phyloP scores from a whole-genome alignment of 192 early-diverging fungal species.

The Spizellomyces sp. region DNA sequence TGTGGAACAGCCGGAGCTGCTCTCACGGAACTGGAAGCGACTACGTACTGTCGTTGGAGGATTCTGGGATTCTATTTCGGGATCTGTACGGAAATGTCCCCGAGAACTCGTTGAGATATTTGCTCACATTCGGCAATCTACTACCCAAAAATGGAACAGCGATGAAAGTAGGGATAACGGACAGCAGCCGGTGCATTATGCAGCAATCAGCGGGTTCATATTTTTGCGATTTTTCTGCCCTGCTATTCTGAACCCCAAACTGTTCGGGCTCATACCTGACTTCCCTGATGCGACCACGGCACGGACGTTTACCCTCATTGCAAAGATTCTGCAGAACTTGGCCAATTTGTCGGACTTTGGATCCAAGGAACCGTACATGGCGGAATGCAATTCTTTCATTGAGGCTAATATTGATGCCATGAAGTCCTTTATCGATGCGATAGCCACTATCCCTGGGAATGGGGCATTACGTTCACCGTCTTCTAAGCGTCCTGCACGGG shows the following conservation, averaged over 20 bases:
- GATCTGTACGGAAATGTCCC: slow-evolving; percentile 38
- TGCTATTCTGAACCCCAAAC: slow-evolving; percentile 56
- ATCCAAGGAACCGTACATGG: slow-evolving; percentile 61
- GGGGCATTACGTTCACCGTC: background rate
- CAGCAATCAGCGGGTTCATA: slow-evolving; percentile 58
- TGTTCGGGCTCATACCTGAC: slow-evolving; percentile 47
- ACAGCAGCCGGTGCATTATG: slow-evolving; percentile 23
- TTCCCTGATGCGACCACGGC: slow-evolving; percentile 42
- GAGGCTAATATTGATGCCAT: slow-evolving; percentile 39
- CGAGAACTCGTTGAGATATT: slow-evolving; percentile 26
- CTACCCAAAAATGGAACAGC: slow-evolving; percentile 26
- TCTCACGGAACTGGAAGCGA: slow-evolving; percentile 33
- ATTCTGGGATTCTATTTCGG: slow-evolving; percentile 47
- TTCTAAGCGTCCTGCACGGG: background rate
- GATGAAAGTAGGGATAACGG: background rate
- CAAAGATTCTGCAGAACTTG: slow-evolving; percentile 63
- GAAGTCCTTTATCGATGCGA: slow-evolving; percentile 56
- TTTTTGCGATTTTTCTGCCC: slow-evolving; percentile 64
- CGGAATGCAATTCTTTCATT: slow-evolving; percentile 56
- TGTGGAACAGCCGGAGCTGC: slow-evolving; percentile 30
- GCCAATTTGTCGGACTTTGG: slow-evolving; percentile 62
- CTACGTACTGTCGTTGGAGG: slow-evolving; percentile 32
- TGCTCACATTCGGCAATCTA: slow-evolving; percentile 20
- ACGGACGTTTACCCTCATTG: slow-evolving; percentile 55
- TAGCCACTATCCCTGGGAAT: slow-evolving; percentile 22